A percentile compares a stretch with the other conserved stretches of the same genome.
Conservation (phyloP, 176 grass and related monocot species). For the Canna indica region DNA sequence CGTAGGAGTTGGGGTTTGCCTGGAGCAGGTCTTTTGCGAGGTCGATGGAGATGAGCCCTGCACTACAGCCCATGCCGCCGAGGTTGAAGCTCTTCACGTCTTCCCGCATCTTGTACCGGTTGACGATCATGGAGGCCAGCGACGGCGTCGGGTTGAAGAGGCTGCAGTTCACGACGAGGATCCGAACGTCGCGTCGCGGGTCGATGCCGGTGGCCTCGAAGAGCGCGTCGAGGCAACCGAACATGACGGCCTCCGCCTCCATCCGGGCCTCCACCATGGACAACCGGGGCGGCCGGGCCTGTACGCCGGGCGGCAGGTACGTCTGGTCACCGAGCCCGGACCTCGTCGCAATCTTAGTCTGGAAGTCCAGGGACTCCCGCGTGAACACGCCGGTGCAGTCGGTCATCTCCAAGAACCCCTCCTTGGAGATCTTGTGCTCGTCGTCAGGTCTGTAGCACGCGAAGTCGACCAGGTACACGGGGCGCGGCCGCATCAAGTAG, state of each 20-base stretch:
- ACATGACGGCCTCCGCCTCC: conserved; percentile 64
- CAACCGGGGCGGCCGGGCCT: conserved; percentile 45
- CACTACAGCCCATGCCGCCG: conserved; percentile 72
- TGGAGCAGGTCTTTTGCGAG: conserved; percentile 64
- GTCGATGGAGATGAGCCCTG: conserved; percentile 52
- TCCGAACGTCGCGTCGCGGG: conserved; percentile 44
- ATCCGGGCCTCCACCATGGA: conserved; percentile 48
- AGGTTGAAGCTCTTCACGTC: conserved; percentile 67
- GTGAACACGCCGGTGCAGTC: conserved; percentile 38
- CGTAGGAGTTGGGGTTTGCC: conserved; percentile 26
- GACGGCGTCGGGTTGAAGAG: conserved; percentile 41
- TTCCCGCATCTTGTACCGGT: conserved; percentile 48
- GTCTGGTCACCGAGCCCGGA: conserved; percentile 59
- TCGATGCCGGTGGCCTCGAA: conserved; percentile 44
- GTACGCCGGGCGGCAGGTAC: conserved; percentile 56
- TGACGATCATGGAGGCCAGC: conserved; percentile 43
- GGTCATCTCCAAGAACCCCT: conserved; percentile 48
- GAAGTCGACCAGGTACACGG: conserved; percentile 65
- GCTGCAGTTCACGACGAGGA: conserved; percentile 50
- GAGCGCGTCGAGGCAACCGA: conserved; percentile 50
- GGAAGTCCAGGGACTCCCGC: conserved; percentile 45
- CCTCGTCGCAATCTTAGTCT: conserved; percentile 50
- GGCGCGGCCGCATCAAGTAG: conserved; percentile 36
- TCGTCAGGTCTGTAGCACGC: conserved; percentile 52
- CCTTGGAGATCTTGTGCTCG: conserved; percentile 45